Evolutionary conservation across 306 rosid genomes (phyloP).

Genomic region (Casuarina equisetifolia): DNA sequence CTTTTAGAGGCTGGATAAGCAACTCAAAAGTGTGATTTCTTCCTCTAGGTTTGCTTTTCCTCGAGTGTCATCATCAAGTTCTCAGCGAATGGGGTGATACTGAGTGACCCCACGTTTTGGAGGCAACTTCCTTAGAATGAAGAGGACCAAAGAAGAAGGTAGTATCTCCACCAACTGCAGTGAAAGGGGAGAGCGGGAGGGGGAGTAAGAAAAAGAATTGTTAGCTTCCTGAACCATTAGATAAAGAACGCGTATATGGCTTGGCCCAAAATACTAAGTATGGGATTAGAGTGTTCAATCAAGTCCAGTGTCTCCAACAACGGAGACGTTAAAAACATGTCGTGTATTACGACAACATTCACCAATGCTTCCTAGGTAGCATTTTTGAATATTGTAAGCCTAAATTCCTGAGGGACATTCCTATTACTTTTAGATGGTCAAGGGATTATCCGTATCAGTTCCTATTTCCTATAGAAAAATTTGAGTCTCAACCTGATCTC

Average conservation of each 20-base stretch:
- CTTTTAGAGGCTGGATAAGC: slow-evolving; percentile 10
- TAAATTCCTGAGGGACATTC: too few relatives aligned
- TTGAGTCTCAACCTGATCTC: too few relatives aligned
- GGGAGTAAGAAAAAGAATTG: neutral
- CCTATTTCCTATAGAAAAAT: too few relatives aligned
- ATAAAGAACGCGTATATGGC: neutral
- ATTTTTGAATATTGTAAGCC: too few relatives aligned
- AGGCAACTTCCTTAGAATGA: slow-evolving; percentile 61
- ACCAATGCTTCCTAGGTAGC: too few relatives aligned
- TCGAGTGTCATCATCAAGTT: neutral
- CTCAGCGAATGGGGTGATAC: slow-evolving; percentile 58
- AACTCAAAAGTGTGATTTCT: slow-evolving; percentile 8
- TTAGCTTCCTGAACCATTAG: neutral
- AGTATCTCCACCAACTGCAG: slow-evolving; percentile 56
- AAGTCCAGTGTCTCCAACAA: neutral
- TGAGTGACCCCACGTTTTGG: slow-evolving; percentile 68
- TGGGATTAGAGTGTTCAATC: neutral
- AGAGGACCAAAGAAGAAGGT: slow-evolving; percentile 58
- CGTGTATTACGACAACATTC: too few relatives aligned
- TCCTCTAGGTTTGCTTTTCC: neutral
- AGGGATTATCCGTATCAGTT: too few relatives aligned
- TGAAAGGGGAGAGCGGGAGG: neutral
- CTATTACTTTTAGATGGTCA: too few relatives aligned
- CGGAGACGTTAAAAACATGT: too few relatives aligned
- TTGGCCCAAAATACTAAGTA: neutral